phyloP scores from a whole-genome alignment of 148 eudicot genomes.

The Salicornia ramosissima region DNA sequence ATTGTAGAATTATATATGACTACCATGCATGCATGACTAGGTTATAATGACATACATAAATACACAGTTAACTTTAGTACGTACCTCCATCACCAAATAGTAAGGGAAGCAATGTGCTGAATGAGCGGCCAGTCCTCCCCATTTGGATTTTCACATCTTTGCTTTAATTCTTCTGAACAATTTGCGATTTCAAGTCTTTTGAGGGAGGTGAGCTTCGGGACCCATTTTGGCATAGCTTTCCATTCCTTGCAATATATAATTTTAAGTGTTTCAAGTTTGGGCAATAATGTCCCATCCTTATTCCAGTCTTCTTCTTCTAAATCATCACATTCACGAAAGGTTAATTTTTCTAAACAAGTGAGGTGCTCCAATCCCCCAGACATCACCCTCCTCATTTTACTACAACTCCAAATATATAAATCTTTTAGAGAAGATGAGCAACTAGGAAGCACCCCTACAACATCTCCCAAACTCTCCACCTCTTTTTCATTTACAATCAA shows the following conservation, averaged over 20 bases:
- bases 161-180: background rate
- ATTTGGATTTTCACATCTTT: background rate
- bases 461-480: conserved; percentile 12
- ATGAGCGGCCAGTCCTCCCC: conserved; percentile 13
- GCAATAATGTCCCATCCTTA: background rate
- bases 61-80: no score
- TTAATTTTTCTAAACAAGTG: conserved; percentile 1
- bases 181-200: background rate
- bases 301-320: background rate
- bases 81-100: background rate
- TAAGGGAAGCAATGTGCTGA: conserved; percentile 12
- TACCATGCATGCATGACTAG: no score
- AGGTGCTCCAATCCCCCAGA: conserved; percentile 17
- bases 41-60: no score
- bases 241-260: background rate
- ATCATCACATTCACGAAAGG: background rate
- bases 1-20: no score
- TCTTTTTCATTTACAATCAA: background rate
- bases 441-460: no score
- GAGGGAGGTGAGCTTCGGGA: conserved; percentile 12
- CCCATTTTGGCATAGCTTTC: conserved; percentile 17
- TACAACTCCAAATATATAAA: background rate
- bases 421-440: conserved; percentile 12
- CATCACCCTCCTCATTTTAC: background rate
- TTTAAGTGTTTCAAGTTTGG: conserved; percentile 3